Conservation (phyloP, 2,329 filamentous ascomycete species). For the Podosphaera leucotricha region DNA sequence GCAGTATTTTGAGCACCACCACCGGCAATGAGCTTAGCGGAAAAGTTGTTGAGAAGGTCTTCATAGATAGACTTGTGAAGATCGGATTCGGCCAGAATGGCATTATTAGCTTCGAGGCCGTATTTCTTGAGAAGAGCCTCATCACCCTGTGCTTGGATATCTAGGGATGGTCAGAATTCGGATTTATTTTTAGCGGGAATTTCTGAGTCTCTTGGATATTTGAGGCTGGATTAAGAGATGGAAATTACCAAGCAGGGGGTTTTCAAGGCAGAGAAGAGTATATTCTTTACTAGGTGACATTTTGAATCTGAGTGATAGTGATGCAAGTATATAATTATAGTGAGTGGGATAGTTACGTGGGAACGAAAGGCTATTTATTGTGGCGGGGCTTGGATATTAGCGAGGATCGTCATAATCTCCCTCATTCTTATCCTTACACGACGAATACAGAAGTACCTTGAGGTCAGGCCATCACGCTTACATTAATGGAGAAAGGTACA, state of each 20-base stretch:
- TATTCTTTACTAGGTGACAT: slow-evolving; percentile 36
- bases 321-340: too few species aligned
- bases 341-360: too few species aligned
- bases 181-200: not conserved
- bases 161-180: slow-evolving; percentile 20
- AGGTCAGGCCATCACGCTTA: too few species aligned
- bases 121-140: slow-evolving; percentile 80
- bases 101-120: slow-evolving; percentile 82
- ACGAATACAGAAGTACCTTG: too few species aligned
- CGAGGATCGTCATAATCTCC: not conserved
- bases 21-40: slow-evolving; percentile 85
- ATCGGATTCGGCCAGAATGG: slow-evolving; percentile 73
- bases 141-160: slow-evolving; percentile 77
- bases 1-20: slow-evolving; percentile 96
- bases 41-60: slow-evolving; percentile 75
- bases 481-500: too few species aligned
- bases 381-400: not conserved
- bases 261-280: slow-evolving; percentile 82
- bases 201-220: not conserved
- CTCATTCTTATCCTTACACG: not conserved
- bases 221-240: not conserved
- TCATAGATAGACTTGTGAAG: slow-evolving; percentile 82
- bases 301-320: not conserved
- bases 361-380: not conserved
- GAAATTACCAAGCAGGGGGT: slow-evolving; percentile 64